Base-by-base conservation (phyloP, 768 basidiomycete genomes). In the Gyrodon lividus region DNA sequence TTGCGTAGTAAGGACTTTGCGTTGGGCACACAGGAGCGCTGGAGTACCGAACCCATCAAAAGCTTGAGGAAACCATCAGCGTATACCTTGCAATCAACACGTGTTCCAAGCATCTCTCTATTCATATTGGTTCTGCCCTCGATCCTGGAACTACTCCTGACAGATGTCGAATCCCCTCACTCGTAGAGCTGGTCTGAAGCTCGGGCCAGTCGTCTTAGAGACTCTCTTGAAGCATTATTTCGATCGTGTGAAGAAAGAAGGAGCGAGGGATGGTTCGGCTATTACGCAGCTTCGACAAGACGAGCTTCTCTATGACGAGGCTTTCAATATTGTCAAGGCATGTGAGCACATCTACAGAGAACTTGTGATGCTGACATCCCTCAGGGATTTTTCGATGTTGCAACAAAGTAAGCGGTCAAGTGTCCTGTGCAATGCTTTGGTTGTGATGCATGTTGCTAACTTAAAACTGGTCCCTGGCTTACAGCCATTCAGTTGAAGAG, bases 201-300 rank as follows among this genome's bases (percentile, higher is more conserved):
- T 87, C n/a, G 89, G 85, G 0, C 88, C 89, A 4, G 66, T 89
- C 47, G 74, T 89, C 30, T 63, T 91, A 19, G 87, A 85, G 58
- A 90, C 87, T 1, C 76, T 92, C n/a, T 76, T 92, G 62, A 88
- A 87, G 65, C 92, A 94, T 64, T 95, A 92, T 67, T 80, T 94
- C 43, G 84, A 87, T 39, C 78, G 83, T 13, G 66, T 82, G 43
- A 81, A 74, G 68, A 72, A 70, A 20, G 75, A 77, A 50, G 60
- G 43, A 22, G 59, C 59, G 9, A 68, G 72, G 34, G 68, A 73
- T 17, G 69, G 67, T 43, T 72, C 72, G 17, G 70, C 75, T 3
- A 70, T 69, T 40, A 79, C 77, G 13, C 72, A 73, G 33, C 70
- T 89, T 50, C 74, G 80, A 59, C 77, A 84, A 60, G 84, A 91